Conservation (phyloP, 768 basidiomycete species). For the Naganishia vishniacii region DNA sequence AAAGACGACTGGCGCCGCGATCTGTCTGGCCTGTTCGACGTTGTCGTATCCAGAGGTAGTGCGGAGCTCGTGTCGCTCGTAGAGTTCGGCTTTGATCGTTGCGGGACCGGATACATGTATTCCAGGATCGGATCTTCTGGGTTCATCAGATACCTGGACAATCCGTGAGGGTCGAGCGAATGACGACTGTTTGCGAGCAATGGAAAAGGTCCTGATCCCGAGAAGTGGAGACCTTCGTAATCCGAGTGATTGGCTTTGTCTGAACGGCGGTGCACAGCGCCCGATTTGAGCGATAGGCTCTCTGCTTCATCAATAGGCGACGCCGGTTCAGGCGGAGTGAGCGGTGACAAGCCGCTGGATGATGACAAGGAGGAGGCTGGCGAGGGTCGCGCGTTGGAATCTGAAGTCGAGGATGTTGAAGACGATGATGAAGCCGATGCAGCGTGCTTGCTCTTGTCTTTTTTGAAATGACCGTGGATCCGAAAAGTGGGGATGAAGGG, state of each 20-base stretch:
- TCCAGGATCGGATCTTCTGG: conserved; percentile 14
- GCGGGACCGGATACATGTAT: conserved; percentile 9
- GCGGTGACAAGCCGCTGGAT: not conserved
- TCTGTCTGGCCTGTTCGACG: not conserved
- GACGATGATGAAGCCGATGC: not conserved
- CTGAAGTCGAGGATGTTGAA: not conserved
- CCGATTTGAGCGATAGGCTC: not conserved
- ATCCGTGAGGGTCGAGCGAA: conserved; percentile 15
- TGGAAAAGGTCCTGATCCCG: conserved; percentile 10
- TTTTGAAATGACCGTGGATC: conserved; percentile 1
- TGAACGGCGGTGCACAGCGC: too few relatives aligned
- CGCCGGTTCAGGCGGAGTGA: not conserved
- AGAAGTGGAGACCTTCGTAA: not conserved
- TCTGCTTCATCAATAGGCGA: not conserved
- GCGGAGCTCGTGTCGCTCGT: not conserved
- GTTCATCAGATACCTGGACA: conserved; percentile 11
- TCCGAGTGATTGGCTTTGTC: too few relatives aligned
- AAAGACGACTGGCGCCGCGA: not conserved
- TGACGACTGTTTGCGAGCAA: not conserved
- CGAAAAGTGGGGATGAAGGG: conserved; percentile 4
- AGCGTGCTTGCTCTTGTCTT: not conserved
- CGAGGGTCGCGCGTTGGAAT: not conserved
- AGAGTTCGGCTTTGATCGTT: not conserved
- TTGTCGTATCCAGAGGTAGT: not conserved
- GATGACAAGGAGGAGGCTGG: not conserved